Conservation (phyloP, 305 asterid genomes). For the Lippia alba region DNA sequence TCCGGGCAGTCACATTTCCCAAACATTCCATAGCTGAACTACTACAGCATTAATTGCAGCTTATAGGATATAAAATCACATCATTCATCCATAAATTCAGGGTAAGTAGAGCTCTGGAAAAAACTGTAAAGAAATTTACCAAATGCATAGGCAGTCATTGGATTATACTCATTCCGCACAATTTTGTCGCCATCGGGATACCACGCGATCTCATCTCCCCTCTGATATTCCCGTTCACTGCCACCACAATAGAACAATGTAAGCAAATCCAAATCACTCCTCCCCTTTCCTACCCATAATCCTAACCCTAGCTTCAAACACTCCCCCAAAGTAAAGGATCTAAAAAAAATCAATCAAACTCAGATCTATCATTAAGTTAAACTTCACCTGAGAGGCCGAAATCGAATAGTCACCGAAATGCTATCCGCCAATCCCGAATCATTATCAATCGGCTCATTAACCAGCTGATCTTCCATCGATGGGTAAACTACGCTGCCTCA, state of each 20-base stretch:
- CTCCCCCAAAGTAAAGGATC: constrained; percentile 38
- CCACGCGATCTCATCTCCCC: constrained; percentile 97
- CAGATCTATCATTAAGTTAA: constrained; percentile 55
- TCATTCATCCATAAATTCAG: background rate
- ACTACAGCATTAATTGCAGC: constrained; percentile 26
- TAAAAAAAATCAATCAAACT: constrained; percentile 42
- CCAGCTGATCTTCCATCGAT: constrained; percentile 66
- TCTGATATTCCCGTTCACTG: constrained; percentile 95
- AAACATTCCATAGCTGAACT: constrained; percentile 21
- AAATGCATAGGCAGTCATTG: constrained; percentile 86
- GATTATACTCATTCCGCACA: constrained; percentile 90
- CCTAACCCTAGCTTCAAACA: constrained; percentile 47
- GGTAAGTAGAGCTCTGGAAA: no score
- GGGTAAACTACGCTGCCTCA: constrained; percentile 73
- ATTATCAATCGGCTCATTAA: constrained; percentile 62
- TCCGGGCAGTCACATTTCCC: constrained; percentile 21
- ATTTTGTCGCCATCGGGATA: constrained; percentile 79
- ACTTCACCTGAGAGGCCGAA: constrained; percentile 90
- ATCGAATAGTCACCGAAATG: constrained; percentile 90
- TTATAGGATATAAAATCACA: constrained; percentile 22
- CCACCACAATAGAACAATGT: constrained; percentile 37
- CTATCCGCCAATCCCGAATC: constrained; percentile 84
- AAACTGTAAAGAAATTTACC: constrained; percentile 53
- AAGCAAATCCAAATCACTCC: constrained; percentile 37
- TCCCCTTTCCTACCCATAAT: constrained; percentile 35